phyloP scores from a whole-genome alignment of 2,329 filamentous ascomycete species.

The Fusarium pseudograminearum region DNA sequence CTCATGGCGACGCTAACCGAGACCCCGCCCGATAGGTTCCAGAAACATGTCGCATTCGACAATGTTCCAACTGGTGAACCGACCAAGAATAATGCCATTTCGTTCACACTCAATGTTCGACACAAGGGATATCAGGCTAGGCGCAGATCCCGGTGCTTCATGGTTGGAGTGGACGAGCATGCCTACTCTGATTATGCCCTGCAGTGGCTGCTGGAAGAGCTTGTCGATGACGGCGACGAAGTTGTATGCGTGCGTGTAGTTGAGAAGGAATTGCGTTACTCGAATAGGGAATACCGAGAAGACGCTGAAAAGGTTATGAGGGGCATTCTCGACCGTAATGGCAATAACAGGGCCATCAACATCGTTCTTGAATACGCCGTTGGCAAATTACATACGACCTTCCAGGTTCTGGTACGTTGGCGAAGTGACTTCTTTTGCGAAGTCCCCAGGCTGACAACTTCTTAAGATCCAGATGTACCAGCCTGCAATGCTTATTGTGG shows the following conservation, averaged over 20 bases:
- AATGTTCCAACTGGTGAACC: slow-evolving; percentile 69
- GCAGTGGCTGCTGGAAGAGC: slow-evolving; percentile 90
- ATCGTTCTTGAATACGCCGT: slow-evolving; percentile 88
- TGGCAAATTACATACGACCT: slow-evolving; percentile 89
- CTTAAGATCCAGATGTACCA: slow-evolving; percentile 88
- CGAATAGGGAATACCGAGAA: slow-evolving; percentile 77
- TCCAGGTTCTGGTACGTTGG: slow-evolving; percentile 82
- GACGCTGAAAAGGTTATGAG: slow-evolving; percentile 82
- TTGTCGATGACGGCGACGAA: slow-evolving; percentile 94
- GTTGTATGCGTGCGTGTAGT: slow-evolving; percentile 90
- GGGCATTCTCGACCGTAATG: slow-evolving; percentile 82
- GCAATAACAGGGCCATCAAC: slow-evolving; percentile 83
- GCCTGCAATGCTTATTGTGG: slow-evolving; percentile 90
- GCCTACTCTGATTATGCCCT: slow-evolving; percentile 92
- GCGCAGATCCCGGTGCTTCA: slow-evolving; percentile 85
- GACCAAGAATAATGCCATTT: slow-evolving; percentile 70
- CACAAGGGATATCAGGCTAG: slow-evolving; percentile 87
- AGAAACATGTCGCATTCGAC: slow-evolving; percentile 71
- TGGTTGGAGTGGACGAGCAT: slow-evolving; percentile 91
- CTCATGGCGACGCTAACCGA: slow-evolving; percentile 61
- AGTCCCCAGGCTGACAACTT: slow-evolving; percentile 13
- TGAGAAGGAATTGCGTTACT: slow-evolving; percentile 81
- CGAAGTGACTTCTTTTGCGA: background rate
- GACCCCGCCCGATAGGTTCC: slow-evolving; percentile 62
- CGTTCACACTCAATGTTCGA: slow-evolving; percentile 85